Evolutionary conservation across 2,329 filamentous ascomycete species (phyloP).

Genomic region (Teratosphaeria zuluensis): DNA sequence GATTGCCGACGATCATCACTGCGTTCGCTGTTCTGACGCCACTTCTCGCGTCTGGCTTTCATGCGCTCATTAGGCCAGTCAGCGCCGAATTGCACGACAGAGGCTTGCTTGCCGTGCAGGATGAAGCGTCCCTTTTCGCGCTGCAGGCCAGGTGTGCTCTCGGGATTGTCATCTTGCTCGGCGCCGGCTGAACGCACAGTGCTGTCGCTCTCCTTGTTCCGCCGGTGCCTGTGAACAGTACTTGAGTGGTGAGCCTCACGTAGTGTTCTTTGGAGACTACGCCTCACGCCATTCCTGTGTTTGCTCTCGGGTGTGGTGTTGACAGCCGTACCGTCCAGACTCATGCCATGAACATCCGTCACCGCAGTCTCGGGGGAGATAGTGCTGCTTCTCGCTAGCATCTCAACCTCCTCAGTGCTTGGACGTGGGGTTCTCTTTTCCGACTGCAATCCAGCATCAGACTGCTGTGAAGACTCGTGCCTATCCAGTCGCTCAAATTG

Average conservation of each 20-base stretch:
- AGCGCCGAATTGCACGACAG: slow-evolving; percentile 90
- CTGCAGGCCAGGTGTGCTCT: slow-evolving; percentile 57
- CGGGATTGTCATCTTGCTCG: slow-evolving; percentile 11
- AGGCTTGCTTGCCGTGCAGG: slow-evolving; percentile 95
- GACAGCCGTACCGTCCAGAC: slow-evolving; percentile 11
- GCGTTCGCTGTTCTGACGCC: slow-evolving; percentile 4
- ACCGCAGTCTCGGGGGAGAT: slow-evolving; percentile 4
- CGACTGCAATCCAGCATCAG: slow-evolving; percentile 12
- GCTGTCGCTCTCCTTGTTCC: slow-evolving; percentile 62
- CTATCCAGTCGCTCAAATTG: slow-evolving; percentile 14
- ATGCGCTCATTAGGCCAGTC: slow-evolving; percentile 59
- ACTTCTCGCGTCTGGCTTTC: slow-evolving; percentile 22
- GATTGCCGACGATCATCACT: not conserved
- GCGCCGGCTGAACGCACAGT: slow-evolving; percentile 43
- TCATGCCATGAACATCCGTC: slow-evolving; percentile 1
- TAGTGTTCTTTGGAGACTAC: slow-evolving; percentile 81
- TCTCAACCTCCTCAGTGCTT: slow-evolving; percentile 16
- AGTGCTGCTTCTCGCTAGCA: slow-evolving; percentile 11
- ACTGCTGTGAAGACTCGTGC: slow-evolving; percentile 13
- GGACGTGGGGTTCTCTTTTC: slow-evolving; percentile 10
- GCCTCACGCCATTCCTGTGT: slow-evolving; percentile 52
- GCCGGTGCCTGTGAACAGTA: slow-evolving; percentile 58
- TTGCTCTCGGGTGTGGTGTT: slow-evolving; percentile 17
- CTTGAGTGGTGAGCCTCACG: slow-evolving; percentile 55
- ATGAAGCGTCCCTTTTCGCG: slow-evolving; percentile 84